Evolutionary conservation across 164 flowering plant genomes (phyloP).

Genomic region (Stephania japonica): DNA sequence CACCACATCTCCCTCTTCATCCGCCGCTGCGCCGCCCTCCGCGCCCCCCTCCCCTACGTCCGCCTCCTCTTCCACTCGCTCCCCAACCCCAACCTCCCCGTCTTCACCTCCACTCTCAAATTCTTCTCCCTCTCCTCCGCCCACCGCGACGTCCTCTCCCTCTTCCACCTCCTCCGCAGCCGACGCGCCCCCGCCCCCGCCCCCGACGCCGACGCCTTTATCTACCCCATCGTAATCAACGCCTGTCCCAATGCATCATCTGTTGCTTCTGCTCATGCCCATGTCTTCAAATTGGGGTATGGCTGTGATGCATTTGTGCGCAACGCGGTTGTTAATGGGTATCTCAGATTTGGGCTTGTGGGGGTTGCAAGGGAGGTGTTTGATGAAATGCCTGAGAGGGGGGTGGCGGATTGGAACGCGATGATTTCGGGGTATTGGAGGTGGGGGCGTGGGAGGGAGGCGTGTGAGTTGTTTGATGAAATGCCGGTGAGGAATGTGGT

Average conservation of each 20-base stretch:
- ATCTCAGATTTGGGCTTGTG: conserved; percentile 37
- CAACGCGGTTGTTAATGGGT: conserved; percentile 45
- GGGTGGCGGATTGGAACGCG: conserved; percentile 52
- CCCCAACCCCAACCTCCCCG: conserved; percentile 19
- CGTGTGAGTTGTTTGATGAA: conserved; percentile 36
- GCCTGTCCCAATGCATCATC: conserved; percentile 13
- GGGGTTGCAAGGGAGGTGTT: conserved; percentile 42
- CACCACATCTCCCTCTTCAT: conserved; percentile 46
- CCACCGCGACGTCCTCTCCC: conserved; percentile 20
- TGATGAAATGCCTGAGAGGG: conserved; percentile 53
- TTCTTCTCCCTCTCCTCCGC: conserved; percentile 25
- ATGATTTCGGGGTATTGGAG: conserved; percentile 70
- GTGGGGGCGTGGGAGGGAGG: conserved; percentile 44
- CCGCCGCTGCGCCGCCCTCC: conserved; percentile 36
- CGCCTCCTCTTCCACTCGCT: conserved; percentile 26
- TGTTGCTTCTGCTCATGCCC: conserved; percentile 17
- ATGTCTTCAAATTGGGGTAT: conserved; percentile 22
- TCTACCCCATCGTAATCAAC: conserved; percentile 26
- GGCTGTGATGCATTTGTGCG: conserved; percentile 31
- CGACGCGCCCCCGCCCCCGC: no score
- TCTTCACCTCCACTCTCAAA: conserved; percentile 36
- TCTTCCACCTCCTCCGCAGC: conserved; percentile 30
- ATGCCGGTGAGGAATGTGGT: conserved; percentile 58
- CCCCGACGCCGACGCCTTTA: conserved; percentile 25
- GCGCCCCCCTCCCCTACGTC: conserved; percentile 37